These are phyloP conservation scores for Trametes meyenii DNA, from an alignment of 768 basidiomycete species.

Conservation along the genomic window DNA sequence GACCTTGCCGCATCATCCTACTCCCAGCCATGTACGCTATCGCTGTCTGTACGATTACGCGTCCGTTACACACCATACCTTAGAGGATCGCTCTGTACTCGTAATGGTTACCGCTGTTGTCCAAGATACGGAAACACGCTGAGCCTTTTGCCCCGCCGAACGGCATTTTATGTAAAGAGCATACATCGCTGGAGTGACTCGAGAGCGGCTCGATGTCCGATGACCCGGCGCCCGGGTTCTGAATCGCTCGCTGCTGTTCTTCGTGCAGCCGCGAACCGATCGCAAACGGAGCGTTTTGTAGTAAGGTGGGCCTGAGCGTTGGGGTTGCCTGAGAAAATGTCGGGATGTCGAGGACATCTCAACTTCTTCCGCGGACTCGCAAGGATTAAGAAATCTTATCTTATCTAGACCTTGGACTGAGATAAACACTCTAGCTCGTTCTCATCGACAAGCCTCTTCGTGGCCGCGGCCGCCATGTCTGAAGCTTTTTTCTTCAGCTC, in stretches of 20 bases:
- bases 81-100: background rate
- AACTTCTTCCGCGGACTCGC: too few relatives aligned
- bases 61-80: background rate
- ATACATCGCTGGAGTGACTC: background rate
- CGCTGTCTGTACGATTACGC: conserved; percentile 1
- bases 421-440: too few relatives aligned
- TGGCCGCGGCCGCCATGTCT: too few relatives aligned
- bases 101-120: background rate
- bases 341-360: too few relatives aligned
- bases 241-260: background rate
- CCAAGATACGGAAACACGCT: background rate
- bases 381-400: too few relatives aligned
- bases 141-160: background rate
- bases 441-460: too few relatives aligned
- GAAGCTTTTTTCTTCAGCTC: too few relatives aligned
- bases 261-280: too few relatives aligned
- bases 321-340: too few relatives aligned
- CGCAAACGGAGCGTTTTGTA: background rate
- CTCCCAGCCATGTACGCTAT: background rate
- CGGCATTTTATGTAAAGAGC: background rate
- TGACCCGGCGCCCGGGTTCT: background rate
- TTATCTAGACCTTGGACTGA: too few relatives aligned
- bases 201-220: background rate
- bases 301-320: background rate
- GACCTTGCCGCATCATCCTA: conserved; percentile 1